Conservation (phyloP, 495 filamentous ascomycete species). For the Penicillium atrosanguineum region DNA sequence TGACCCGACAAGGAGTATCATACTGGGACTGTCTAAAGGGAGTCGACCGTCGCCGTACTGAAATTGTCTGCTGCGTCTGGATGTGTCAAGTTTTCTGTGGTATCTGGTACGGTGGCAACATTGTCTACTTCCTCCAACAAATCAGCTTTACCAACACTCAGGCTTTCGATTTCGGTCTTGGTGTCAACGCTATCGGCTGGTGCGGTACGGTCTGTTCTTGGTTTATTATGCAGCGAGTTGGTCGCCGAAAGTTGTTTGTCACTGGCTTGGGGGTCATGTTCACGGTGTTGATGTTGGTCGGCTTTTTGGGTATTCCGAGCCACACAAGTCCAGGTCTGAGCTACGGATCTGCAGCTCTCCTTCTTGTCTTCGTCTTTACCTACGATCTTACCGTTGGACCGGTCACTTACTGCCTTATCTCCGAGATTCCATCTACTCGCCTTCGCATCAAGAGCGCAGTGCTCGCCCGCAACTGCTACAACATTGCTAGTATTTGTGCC, state of each 20-base stretch:
- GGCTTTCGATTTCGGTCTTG: conserved; percentile 64
- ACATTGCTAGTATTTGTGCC: conserved; percentile 62
- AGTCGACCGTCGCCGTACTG: conserved; percentile 63
- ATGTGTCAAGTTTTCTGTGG: conserved; percentile 74
- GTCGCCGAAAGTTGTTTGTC: conserved; percentile 65
- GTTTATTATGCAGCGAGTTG: conserved; percentile 64
- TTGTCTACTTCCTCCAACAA: conserved; percentile 69
- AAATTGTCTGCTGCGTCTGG: conserved; percentile 71
- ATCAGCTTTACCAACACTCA: conserved; percentile 56
- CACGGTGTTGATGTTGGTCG: conserved; percentile 62
- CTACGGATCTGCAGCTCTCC: conserved; percentile 62
- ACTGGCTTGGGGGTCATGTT: conserved; percentile 64
- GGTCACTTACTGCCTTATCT: conserved; percentile 70
- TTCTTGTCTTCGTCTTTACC: conserved; percentile 64
- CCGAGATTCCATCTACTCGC: conserved; percentile 65
- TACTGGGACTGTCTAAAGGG: conserved; percentile 65
- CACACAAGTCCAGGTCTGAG: conserved; percentile 48
- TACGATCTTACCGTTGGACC: conserved; percentile 73
- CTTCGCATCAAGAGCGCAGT: conserved; percentile 72
- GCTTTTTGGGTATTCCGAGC: conserved; percentile 62
- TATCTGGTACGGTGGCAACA: conserved; percentile 72
- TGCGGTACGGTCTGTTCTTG: conserved; percentile 66
- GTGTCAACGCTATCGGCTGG: conserved; percentile 69
- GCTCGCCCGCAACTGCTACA: conserved; percentile 65
- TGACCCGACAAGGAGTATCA: neutral